A percentile compares a stretch with the other conserved stretches of the same genome.
Conservation (phyloP, 495 filamentous ascomycete species). For the Penicillium antarcticum region DNA sequence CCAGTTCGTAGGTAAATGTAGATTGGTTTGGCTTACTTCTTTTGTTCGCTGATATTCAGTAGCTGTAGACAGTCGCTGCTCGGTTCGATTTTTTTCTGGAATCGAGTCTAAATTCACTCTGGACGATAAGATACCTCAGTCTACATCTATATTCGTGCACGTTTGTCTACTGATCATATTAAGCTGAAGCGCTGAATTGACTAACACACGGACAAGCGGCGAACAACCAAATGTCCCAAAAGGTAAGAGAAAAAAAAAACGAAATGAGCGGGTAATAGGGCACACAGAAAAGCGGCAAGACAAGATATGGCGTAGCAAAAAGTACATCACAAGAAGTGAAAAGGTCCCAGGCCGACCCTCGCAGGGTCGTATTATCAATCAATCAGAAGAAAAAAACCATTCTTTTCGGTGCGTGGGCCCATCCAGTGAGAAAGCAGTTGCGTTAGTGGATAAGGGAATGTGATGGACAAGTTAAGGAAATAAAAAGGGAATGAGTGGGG, state of each 20-base stretch:
- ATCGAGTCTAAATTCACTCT: no score
- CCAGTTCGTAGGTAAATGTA: no score
- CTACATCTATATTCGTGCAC: neutral
- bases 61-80: no score
- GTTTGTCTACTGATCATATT: constrained; percentile 1
- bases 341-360: constrained; percentile 31
- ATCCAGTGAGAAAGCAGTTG: constrained; percentile 27
- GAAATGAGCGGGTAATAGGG: constrained; percentile 32
- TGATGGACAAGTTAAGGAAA: constrained; percentile 35
- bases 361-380: constrained; percentile 28
- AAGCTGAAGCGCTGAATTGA: constrained; percentile 35
- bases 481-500: constrained; percentile 29
- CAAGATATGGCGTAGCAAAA: constrained; percentile 52
- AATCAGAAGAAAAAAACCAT: constrained; percentile 18
- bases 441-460: constrained; percentile 35
- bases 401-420: constrained; percentile 32
- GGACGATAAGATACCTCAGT: no score
- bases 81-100: no score
- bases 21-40: no score
- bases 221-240: constrained; percentile 16
- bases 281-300: constrained; percentile 39
- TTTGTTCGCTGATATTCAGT: no score
- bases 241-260: constrained; percentile 21
- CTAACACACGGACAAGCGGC: constrained; percentile 26
- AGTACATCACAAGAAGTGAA: constrained; percentile 53